Percentiles rank a stretch among this genome's conserved stretches.
These are phyloP conservation scores for Irpex sp. DNA, from an alignment of 1,284 basidiomycete genomes.

Conservation along the genomic window DNA sequence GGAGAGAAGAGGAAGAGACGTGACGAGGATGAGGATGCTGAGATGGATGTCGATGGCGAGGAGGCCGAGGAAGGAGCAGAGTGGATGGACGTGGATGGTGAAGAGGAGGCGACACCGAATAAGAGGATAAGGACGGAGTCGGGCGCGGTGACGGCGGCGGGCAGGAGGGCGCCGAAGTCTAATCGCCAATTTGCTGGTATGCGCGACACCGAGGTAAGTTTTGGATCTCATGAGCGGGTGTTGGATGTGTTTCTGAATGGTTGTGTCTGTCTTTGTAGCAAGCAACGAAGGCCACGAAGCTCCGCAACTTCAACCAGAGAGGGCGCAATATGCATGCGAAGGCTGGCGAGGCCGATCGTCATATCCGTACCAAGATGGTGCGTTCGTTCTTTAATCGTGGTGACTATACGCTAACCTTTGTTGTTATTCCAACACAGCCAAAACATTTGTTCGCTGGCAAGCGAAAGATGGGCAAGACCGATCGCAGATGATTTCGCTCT, in stretches of 20 bases:
- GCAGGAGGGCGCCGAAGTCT: constrained; percentile 58
- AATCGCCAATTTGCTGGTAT: constrained; percentile 81
- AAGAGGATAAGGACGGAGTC: constrained; percentile 64
- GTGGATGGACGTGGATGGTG: constrained; percentile 54
- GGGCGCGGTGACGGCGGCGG: constrained; percentile 48
- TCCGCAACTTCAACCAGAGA: constrained; percentile 84
- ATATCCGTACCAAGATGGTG: constrained; percentile 79
- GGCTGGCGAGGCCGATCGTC: constrained; percentile 86
- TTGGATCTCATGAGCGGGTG: not conserved
- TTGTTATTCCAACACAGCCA: constrained; percentile 43
- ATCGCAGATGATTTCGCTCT: constrained; percentile 53
- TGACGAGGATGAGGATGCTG: constrained; percentile 44
- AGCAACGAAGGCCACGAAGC: constrained; percentile 72
- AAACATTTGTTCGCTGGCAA: constrained; percentile 89
- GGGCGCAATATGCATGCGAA: constrained; percentile 84
- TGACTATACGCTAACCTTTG: not conserved
- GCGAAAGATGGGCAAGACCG: constrained; percentile 84
- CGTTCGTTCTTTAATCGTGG: not conserved
- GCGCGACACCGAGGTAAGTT: constrained; percentile 63
- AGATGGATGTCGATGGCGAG: constrained; percentile 39
- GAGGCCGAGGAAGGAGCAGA: constrained; percentile 38
- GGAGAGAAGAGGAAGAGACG: constrained; percentile 72
- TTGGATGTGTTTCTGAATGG: constrained; percentile 1
- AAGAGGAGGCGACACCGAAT: constrained; percentile 48
- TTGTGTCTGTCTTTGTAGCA: constrained; percentile 46